These are phyloP conservation scores for Suhomyces kilbournensis DNA, from an alignment of 805 yeast species.

Conservation along the genomic window DNA sequence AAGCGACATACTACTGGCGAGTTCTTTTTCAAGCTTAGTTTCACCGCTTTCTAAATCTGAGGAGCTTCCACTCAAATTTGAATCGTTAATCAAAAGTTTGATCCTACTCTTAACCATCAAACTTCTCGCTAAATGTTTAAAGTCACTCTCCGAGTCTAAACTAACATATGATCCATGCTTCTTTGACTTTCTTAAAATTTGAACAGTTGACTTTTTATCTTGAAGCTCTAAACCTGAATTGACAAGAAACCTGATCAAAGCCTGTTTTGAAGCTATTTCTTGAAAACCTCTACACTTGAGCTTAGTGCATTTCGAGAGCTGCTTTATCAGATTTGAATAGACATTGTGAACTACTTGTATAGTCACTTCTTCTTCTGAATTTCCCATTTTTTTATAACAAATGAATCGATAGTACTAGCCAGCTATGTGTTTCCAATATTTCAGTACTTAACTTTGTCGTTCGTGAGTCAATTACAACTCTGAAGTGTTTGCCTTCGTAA, in stretches of 20 bases:
- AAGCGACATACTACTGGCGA: neutral
- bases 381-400: neutral
- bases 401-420: neutral
- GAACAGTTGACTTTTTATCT: neutral
- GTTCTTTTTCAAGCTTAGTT: neutral
- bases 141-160: slow-evolving; percentile 40
- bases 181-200: slow-evolving; percentile 43
- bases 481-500: slow-evolving; percentile 5
- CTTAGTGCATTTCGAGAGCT: neutral
- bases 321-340: neutral
- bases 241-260: neutral
- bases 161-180: slow-evolving; percentile 39
- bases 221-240: neutral
- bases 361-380: neutral
- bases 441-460: neutral
- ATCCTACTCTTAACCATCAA: slow-evolving; percentile 46
- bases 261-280: neutral
- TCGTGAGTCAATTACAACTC: neutral
- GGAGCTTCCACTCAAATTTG: neutral
- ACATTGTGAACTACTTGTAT: slow-evolving; percentile 4
- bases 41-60: neutral
- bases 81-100: slow-evolving; percentile 29
- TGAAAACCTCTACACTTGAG: slow-evolving; percentile 2
- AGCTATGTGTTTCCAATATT: neutral
- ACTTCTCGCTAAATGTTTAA: slow-evolving; percentile 42